Evolutionary conservation across 1,139 yeast species (phyloP).

Genomic region (Geotrichum fermentans): DNA sequence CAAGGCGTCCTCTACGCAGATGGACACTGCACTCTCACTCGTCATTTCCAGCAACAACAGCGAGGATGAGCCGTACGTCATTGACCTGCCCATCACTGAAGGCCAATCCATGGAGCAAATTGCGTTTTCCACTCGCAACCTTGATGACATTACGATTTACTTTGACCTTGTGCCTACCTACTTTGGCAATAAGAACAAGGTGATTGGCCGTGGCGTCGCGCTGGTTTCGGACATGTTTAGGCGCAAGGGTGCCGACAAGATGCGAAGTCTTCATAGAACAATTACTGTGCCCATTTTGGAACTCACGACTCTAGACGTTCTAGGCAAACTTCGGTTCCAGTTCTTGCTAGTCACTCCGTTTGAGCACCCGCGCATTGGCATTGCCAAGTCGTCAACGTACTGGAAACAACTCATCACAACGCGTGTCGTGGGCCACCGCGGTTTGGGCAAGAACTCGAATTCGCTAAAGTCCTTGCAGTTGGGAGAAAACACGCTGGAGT

Average conservation of each 20-base stretch:
- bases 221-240: slow-evolving; percentile 60
- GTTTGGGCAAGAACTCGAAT: slow-evolving; percentile 79
- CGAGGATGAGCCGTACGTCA: slow-evolving; percentile 52
- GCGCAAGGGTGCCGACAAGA: slow-evolving; percentile 62
- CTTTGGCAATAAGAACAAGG: slow-evolving; percentile 49
- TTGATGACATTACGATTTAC: slow-evolving; percentile 53
- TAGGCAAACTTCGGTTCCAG: slow-evolving; percentile 77
- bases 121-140: slow-evolving; percentile 58
- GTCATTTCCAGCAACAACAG: slow-evolving; percentile 52
- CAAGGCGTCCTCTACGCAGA: slow-evolving; percentile 70
- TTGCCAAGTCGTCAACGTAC: slow-evolving; percentile 72
- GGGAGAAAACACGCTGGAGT: slow-evolving; percentile 94
- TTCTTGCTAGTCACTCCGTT: slow-evolving; percentile 69
- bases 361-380: slow-evolving; percentile 61
- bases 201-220: slow-evolving; percentile 85
- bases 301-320: slow-evolving; percentile 60
- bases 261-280: slow-evolving; percentile 58
- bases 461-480: slow-evolving; percentile 75
- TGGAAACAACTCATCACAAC: slow-evolving; percentile 90
- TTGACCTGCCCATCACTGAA: slow-evolving; percentile 80
- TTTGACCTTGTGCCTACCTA: slow-evolving; percentile 95
- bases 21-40: slow-evolving; percentile 83
- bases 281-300: slow-evolving; percentile 78
- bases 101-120: slow-evolving; percentile 80
- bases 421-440: slow-evolving; percentile 94